Percentiles rank a stretch among this genome's conserved stretches.
Evolutionary conservation across 257 asterid species (phyloP).

Genomic region (Hygrophila difformis): DNA sequence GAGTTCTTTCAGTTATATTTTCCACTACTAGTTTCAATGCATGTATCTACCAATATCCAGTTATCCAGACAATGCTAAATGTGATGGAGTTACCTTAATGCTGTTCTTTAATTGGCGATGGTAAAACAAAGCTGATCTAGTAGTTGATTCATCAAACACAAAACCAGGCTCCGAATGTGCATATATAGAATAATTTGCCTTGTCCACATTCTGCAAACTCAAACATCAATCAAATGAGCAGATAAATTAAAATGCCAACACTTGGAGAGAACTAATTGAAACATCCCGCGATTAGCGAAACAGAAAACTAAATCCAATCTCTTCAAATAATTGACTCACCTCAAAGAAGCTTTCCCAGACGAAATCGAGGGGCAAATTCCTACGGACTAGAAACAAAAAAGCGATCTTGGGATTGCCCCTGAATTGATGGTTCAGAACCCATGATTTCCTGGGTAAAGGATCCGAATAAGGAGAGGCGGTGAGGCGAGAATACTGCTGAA

Average conservation of each 20-base stretch:
- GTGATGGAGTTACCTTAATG: constrained; percentile 51
- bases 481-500: constrained; percentile 50
- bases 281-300: constrained; percentile 4
- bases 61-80: constrained; percentile 8
- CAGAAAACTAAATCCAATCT: not conserved
- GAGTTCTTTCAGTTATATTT: not conserved
- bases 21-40: too few relatives aligned
- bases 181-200: constrained; percentile 48
- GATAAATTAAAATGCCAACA: constrained; percentile 1
- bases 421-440: constrained; percentile 26
- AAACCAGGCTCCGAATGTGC: constrained; percentile 86
- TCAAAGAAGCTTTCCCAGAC: constrained; percentile 85
- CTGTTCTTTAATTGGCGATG: constrained; percentile 58
- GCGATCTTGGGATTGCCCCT: constrained; percentile 73
- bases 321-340: constrained; percentile 32
- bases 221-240: too few relatives aligned
- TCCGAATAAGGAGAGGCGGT: constrained; percentile 17
- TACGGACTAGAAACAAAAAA: constrained; percentile 60
- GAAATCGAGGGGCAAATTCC: constrained; percentile 82
- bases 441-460: constrained; percentile 30
- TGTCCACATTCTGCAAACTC: constrained; percentile 73
- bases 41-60: too few relatives aligned
- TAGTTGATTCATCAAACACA: constrained; percentile 69
- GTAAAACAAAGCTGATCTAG: constrained; percentile 49
- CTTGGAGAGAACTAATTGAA: not conserved